Evolutionary conservation across 2,329 filamentous ascomycete species (phyloP), one percentile per base, ranked within the genome.

Genomic region (Cladosporium sp.): DNA sequence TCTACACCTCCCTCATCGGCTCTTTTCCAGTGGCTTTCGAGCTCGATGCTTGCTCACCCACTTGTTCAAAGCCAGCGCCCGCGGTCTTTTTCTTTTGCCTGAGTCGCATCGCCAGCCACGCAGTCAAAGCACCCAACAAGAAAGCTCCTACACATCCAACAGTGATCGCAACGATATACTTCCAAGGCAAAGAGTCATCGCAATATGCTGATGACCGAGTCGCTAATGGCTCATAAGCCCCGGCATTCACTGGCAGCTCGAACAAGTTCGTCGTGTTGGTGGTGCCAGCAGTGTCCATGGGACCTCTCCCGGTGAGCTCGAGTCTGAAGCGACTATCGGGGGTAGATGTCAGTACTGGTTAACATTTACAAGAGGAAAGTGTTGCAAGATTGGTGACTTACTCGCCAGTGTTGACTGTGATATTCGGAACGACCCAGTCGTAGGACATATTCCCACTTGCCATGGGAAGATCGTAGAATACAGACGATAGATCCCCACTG

Each of bases 401-500:
- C 52, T 55, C 52, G 52, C 52, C 52, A 12, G 29, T 10, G 18
- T 33, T 33, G 18, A 55, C 52, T 5, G 52, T 55, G 6, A 33
- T 21, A 5, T 55, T 55, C 5, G 52, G 52, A 1, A 55, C 52
- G 18, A 55, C 28, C 52, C 52, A 55, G 31, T 55, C 52, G 52
- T 55, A 55, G 31, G 52, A 55, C 52, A 55, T 55, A 18, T 55
- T 55, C 6, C 52, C 52, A 33, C 52, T 55, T 21, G 52, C 28
- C 52, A 55, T 55, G 18, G 52, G 52, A 4, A 55, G 5, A 33
- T 55, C 52, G 18, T 55, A 55, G 18, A 55, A 55, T 5, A 55
- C n/a, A 12, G 28, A 21, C 1, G 40, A n/a, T 3, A 46, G 12
- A 12, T 21, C n/a, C 2, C 8, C n/a, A n/a, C n/a, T n/a, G 6